Percentiles rank a stretch among this genome's conserved stretches.
Evolutionary conservation across 2,329 filamentous ascomycete genomes (phyloP).

Genomic region (Calonectria honghensis): DNA sequence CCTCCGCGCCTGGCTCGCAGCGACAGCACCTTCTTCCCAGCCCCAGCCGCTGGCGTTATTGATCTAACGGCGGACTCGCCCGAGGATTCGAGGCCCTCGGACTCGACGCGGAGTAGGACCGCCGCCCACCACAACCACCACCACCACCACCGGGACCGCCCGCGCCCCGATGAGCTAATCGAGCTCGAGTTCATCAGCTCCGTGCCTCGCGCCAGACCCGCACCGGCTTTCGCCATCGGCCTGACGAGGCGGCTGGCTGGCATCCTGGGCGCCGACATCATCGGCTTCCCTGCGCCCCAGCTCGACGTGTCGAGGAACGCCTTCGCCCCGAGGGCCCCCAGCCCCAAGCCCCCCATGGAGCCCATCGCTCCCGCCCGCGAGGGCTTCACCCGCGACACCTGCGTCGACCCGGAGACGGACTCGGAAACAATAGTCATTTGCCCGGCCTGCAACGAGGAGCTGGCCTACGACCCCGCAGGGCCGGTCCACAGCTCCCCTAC

Average conservation of each 20-base stretch:
- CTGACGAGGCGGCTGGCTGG: conserved; percentile 54
- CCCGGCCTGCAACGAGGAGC: conserved; percentile 89
- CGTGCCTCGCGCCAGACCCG: conserved; percentile 38
- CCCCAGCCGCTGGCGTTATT: conserved; percentile 63
- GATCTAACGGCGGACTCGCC: conserved; percentile 71
- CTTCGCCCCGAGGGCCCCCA: conserved; percentile 57
- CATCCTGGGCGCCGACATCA: conserved; percentile 51
- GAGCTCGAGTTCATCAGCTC: conserved; percentile 51
- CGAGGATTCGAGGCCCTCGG: conserved; percentile 56
- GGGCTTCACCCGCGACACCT: conserved; percentile 88
- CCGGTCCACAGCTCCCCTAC: conserved; percentile 48
- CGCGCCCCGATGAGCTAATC: conserved; percentile 51
- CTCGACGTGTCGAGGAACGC: conserved; percentile 56
- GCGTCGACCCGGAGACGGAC: conserved; percentile 59
- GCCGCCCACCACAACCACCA: not conserved
- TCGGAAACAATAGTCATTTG: conserved; percentile 87
- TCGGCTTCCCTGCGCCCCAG: conserved; percentile 49
- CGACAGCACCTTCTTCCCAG: conserved; percentile 65
- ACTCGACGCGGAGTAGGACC: conserved; percentile 44
- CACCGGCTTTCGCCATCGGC: conserved; percentile 48
- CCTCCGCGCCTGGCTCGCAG: conserved; percentile 66
- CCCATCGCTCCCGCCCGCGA: conserved; percentile 78
- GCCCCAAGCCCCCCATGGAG: conserved; percentile 72
- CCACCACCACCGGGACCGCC: conserved; percentile 26
- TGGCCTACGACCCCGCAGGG: conserved; percentile 81